Percentiles rank a stretch among this genome's conserved stretches.
phyloP scores from a whole-genome alignment of 2,329 filamentous ascomycete species.

The Elsinoe necatrix region DNA sequence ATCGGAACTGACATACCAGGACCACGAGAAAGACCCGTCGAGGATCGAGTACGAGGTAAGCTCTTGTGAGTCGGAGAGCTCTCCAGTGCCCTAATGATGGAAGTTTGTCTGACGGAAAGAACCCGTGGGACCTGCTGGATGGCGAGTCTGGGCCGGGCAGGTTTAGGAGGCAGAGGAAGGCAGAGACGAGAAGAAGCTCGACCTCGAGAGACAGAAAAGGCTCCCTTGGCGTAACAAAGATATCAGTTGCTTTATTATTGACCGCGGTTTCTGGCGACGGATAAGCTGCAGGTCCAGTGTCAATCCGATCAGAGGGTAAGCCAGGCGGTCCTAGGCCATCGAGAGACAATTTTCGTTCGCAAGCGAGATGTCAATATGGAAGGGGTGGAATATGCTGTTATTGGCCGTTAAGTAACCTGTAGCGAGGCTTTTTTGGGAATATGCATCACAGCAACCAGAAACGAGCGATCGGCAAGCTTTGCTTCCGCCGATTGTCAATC shows the following conservation, averaged over 20 bases:
- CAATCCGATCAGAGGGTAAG: not conserved
- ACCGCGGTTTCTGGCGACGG: not conserved
- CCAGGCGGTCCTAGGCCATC: not conserved
- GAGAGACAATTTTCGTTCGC: not conserved
- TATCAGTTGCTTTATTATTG: not conserved
- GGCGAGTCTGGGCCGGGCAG: not conserved
- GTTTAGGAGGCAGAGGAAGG: not conserved
- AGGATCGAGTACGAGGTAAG: not conserved
- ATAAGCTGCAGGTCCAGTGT: not conserved
- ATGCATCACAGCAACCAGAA: conserved; percentile 5
- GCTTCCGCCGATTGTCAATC: too few relatives aligned
- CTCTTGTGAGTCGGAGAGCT: not conserved
- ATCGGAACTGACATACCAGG: not conserved
- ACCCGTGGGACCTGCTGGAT: not conserved
- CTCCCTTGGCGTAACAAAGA: not conserved
- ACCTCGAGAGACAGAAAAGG: not conserved
- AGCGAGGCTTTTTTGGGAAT: conserved; percentile 8
- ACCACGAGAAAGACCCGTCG: too few relatives aligned
- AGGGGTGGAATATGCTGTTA: not conserved
- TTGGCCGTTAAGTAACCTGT: conserved; percentile 10
- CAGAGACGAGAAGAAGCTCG: not conserved
- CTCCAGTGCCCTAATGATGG: not conserved
- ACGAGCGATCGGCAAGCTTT: conserved; percentile 9
- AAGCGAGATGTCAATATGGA: conserved; percentile 1
- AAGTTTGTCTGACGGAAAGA: conserved; percentile 7